Percentiles rank a stretch among this genome's conserved stretches.
Evolutionary conservation across 768 basidiomycete species (phyloP).

Genomic region (Mycena filopes): DNA sequence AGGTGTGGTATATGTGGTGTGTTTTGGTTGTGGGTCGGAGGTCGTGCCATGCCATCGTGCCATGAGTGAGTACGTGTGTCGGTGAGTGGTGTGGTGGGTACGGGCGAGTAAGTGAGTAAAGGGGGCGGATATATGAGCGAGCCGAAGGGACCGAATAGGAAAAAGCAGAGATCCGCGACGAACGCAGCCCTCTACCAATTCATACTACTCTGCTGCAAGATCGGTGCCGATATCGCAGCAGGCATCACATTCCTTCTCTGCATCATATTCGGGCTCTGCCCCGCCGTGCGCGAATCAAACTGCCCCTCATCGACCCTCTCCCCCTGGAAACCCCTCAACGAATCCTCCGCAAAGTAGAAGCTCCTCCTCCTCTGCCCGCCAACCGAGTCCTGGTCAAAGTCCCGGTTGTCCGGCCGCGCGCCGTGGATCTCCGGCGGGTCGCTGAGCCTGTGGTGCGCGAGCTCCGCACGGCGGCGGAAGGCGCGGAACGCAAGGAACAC

Average conservation of each 20-base stretch:
- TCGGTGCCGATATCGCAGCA: slow-evolving; percentile 78
- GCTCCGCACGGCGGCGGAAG: slow-evolving; percentile 71
- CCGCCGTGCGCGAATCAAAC: slow-evolving; percentile 36
- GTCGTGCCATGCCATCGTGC: not conserved
- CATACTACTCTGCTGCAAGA: slow-evolving; percentile 84
- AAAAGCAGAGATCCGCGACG: not conserved
- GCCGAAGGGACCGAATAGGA: not conserved
- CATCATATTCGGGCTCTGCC: no score
- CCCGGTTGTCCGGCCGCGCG: slow-evolving; percentile 68
- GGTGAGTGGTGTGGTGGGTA: not conserved
- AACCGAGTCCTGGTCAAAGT: slow-evolving; percentile 81
- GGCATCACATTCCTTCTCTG: slow-evolving; percentile 70
- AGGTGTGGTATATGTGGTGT: slow-evolving; percentile 25
- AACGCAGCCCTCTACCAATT: slow-evolving; percentile 71
- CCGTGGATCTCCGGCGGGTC: slow-evolving; percentile 60
- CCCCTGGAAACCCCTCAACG: slow-evolving; percentile 68
- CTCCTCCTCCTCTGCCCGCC: slow-evolving; percentile 79
- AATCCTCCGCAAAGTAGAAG: slow-evolving; percentile 91
- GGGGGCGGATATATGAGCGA: not conserved
- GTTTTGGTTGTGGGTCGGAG: slow-evolving; percentile 13
- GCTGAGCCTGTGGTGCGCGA: slow-evolving; percentile 77
- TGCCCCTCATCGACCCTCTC: slow-evolving; percentile 49
- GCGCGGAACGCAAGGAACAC: slow-evolving; percentile 78
- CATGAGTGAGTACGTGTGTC: not conserved
- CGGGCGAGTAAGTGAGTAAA: not conserved